Base-by-base conservation (phyloP, 164 flowering plant species). In the Annona squamosa region DNA sequence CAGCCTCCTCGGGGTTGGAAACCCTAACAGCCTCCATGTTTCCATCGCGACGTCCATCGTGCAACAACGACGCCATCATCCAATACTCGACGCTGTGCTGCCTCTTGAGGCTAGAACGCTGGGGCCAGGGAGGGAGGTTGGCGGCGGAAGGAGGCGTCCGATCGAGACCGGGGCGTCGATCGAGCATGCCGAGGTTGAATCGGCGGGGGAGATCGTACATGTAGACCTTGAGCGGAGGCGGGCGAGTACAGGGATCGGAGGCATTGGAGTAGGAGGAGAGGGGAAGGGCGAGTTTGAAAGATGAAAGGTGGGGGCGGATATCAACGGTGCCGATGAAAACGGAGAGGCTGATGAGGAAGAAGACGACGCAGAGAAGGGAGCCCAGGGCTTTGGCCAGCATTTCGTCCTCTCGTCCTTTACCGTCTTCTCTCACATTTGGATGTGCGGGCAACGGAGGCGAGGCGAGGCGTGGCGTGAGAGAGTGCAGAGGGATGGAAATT, bases 21-120 rank as follows among this genome's bases (percentile, higher is more conserved):
- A 94, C 98, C 89, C 97, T 86, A 75, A 89, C 85, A 4, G 88
- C 95, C 81, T 88, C 92, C 61, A 75, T 82, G 77, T 57, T 59
- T 46, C 72, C 88, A 1, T 41, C 76, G 0, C 63, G 84, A 7
- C 66, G 82, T 3, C 77, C 82, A 6, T 78, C 81, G 10, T 76
- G 73, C n/a, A 91, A 61, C 62, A 91, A 80, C 68, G 91, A 94
- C 5, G 88, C 92, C 97, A 89, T 87, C 84, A 94, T 82, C 98
- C 98, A 94, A 65, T 91, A 92, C 91, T 94, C 99, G 41, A 90
- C 97, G 74, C 97, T 91, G 75, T 94, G 97, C 83, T 94, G 99
- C 78, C 68, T 77, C 85, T 79, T 86, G 70, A 94, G 63, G n/a
- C 97, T 97, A 3, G 86, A 85, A 46, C 72, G 80, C 73, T 26